Conservation (phyloP, 2,329 filamentous ascomycete genomes). For the Mycosphaerella arachidis region DNA sequence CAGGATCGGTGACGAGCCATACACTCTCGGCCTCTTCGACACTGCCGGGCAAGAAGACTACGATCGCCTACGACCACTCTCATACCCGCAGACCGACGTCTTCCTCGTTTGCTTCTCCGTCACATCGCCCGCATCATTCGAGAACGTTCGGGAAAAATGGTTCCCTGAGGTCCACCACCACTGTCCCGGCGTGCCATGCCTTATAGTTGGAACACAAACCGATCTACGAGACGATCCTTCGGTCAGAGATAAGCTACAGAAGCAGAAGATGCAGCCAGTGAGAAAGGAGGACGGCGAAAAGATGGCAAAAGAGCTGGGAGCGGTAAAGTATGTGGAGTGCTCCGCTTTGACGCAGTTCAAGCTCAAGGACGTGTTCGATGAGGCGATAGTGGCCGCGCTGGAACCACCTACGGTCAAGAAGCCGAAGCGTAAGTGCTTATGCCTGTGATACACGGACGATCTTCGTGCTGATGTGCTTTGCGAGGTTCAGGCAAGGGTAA, state of each 20-base stretch:
- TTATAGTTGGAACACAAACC: slow-evolving; percentile 96
- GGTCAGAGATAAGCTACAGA: slow-evolving; percentile 84
- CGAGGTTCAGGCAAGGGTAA: slow-evolving; percentile 30
- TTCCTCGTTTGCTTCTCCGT: slow-evolving; percentile 99
- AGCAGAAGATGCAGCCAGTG: slow-evolving; percentile 95
- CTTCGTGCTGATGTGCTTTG: background rate
- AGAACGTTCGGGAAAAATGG: slow-evolving; percentile 99
- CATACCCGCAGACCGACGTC: slow-evolving; percentile 97
- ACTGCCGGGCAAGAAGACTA: slow-evolving; percentile 99
- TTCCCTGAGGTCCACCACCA: slow-evolving; percentile 98
- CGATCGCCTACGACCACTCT: slow-evolving; percentile 90
- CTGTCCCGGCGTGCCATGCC: slow-evolving; percentile 93
- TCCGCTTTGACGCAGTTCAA: slow-evolving; percentile 97
- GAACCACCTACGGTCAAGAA: slow-evolving; percentile 84
- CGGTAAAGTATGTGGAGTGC: slow-evolving; percentile 98
- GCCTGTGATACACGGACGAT: background rate
- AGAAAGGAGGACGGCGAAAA: slow-evolving; percentile 87
- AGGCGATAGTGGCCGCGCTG: slow-evolving; percentile 94
- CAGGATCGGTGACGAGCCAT: slow-evolving; percentile 98
- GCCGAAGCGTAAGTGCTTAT: slow-evolving; percentile 32
- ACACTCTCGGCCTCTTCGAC: slow-evolving; percentile 95
- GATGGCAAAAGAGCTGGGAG: slow-evolving; percentile 96
- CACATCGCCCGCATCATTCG: slow-evolving; percentile 93
- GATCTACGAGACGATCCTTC: slow-evolving; percentile 86
- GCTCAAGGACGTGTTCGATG: slow-evolving; percentile 98